Evolutionary conservation across 2,329 filamentous ascomycete species (phyloP).

Genomic region (Blumeria hordei): DNA sequence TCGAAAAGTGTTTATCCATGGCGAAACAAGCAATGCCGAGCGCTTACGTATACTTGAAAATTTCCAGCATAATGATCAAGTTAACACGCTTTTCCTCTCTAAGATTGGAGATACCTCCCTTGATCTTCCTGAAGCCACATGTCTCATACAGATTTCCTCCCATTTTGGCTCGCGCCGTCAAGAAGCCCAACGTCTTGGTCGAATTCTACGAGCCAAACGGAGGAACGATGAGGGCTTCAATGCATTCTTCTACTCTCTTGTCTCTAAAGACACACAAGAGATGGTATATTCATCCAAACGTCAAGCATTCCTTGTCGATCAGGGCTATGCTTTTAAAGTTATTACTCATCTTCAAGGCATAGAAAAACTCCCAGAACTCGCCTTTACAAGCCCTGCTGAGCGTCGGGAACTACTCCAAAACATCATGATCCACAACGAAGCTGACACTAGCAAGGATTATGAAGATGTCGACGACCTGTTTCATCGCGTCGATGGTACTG

Average conservation of each 20-base stretch:
- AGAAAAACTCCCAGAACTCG: slow-evolving; percentile 56
- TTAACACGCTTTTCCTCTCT: slow-evolving; percentile 85
- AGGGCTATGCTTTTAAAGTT: slow-evolving; percentile 97
- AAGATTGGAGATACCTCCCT: slow-evolving; percentile 98
- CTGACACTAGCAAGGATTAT: slow-evolving; percentile 4
- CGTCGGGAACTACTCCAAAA: slow-evolving; percentile 70
- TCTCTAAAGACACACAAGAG: slow-evolving; percentile 91
- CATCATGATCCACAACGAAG: slow-evolving; percentile 67
- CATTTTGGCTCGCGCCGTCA: slow-evolving; percentile 94
- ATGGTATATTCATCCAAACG: slow-evolving; percentile 96
- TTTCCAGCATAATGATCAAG: slow-evolving; percentile 74
- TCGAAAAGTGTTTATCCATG: slow-evolving; percentile 74
- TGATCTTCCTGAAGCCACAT: slow-evolving; percentile 87
- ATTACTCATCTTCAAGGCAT: slow-evolving; percentile 90
- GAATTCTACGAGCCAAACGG: slow-evolving; percentile 83
- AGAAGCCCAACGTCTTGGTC: slow-evolving; percentile 78
- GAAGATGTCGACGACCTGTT: slow-evolving; percentile 28
- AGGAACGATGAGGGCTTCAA: slow-evolving; percentile 97
- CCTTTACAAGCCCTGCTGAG: slow-evolving; percentile 56
- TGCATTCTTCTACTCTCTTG: slow-evolving; percentile 93
- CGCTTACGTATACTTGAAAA: slow-evolving; percentile 74
- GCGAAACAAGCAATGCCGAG: slow-evolving; percentile 65
- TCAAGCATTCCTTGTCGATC: slow-evolving; percentile 90
- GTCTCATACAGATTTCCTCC: slow-evolving; percentile 88
- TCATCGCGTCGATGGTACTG: slow-evolving; percentile 18